Evolutionary conservation across 805 yeast genomes (phyloP).

Genomic region (Torulaspora delbrueckii): DNA sequence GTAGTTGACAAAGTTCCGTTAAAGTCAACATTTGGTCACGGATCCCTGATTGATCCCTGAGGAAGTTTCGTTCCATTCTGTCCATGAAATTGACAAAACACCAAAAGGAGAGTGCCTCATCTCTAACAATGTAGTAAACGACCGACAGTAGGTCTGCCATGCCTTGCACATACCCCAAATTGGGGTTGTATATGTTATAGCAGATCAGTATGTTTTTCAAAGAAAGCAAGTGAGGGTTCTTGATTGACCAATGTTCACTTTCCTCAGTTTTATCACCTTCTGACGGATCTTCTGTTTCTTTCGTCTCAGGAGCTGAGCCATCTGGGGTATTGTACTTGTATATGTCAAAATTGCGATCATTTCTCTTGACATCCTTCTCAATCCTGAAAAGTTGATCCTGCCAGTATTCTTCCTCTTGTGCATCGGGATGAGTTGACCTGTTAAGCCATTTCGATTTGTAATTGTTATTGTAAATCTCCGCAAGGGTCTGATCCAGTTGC

Average conservation of each 20-base stretch:
- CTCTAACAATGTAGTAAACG: slow-evolving; percentile 57
- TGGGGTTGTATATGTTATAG: slow-evolving; percentile 75
- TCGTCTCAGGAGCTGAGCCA: slow-evolving; percentile 38
- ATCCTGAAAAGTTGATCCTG: slow-evolving; percentile 84
- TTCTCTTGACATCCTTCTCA: slow-evolving; percentile 88
- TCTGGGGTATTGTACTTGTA: slow-evolving; percentile 43
- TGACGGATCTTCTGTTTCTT: slow-evolving; percentile 19
- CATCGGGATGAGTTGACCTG: slow-evolving; percentile 26
- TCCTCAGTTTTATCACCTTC: slow-evolving; percentile 37
- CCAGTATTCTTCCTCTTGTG: slow-evolving; percentile 64
- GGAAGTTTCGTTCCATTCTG: slow-evolving; percentile 89
- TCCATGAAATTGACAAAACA: slow-evolving; percentile 85
- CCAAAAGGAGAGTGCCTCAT: slow-evolving; percentile 83
- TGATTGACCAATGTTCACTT: slow-evolving; percentile 54
- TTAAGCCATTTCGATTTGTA: slow-evolving; percentile 71
- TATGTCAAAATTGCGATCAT: slow-evolving; percentile 72
- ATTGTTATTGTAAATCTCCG: slow-evolving; percentile 52
- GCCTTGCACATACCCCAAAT: slow-evolving; percentile 95
- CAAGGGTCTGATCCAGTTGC: slow-evolving; percentile 51
- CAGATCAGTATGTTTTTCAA: slow-evolving; percentile 78
- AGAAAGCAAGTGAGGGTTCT: slow-evolving; percentile 66
- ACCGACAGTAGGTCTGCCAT: slow-evolving; percentile 94
- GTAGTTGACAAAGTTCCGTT: slow-evolving; percentile 80
- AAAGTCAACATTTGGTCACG: slow-evolving; percentile 78
- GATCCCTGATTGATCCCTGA: slow-evolving; percentile 91